Evolutionary conservation across 495 filamentous ascomycete species (phyloP).

Genomic region (Podospora pseudoanserina): DNA sequence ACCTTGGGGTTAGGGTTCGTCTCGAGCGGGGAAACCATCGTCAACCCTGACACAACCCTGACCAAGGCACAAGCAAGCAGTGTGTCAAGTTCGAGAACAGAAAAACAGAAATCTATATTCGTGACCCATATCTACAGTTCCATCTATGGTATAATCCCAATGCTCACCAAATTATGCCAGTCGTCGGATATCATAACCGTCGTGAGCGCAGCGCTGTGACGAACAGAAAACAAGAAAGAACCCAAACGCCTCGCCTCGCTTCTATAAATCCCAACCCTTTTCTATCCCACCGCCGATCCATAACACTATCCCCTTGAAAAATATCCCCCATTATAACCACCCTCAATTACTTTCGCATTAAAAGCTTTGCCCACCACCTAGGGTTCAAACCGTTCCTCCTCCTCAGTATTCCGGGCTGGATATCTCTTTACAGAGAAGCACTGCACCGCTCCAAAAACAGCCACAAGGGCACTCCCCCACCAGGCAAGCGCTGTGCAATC

Average conservation of each 20-base stretch:
- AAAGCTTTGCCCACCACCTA: not conserved
- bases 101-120: not conserved
- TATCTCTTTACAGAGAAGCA: conserved; percentile 59
- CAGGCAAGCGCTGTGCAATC: conserved; percentile 73
- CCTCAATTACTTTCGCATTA: not conserved
- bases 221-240: not conserved
- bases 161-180: not conserved
- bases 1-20: not conserved
- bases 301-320: not conserved
- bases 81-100: not conserved
- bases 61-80: not conserved
- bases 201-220: not conserved
- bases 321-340: not conserved
- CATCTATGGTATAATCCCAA: not conserved
- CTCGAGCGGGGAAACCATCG: not conserved
- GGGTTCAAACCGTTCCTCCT: not conserved
- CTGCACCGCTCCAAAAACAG: conserved; percentile 64
- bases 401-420: conserved; percentile 8
- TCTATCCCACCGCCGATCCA: not conserved
- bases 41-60: not conserved
- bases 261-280: not conserved
- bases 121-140: not conserved
- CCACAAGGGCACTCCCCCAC: conserved; percentile 71
- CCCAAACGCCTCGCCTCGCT: not conserved
- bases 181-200: not conserved